A percentile compares a stretch with the other conserved stretches of the same genome.
phyloP scores from a whole-genome alignment of 257 asterid genomes.

The Capsicum pubescens region DNA sequence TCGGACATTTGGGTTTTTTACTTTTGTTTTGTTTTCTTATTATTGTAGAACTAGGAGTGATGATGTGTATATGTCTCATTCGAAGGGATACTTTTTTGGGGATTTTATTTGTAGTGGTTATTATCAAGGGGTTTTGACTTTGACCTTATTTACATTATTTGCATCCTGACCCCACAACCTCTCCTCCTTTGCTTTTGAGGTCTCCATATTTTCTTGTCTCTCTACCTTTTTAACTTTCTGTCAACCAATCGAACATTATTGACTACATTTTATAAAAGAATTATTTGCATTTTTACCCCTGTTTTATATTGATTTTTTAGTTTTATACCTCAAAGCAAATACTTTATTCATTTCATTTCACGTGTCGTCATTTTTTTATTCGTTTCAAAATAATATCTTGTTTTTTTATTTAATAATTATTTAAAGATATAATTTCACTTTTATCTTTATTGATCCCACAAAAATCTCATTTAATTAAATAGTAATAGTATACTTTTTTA shows the following conservation, averaged over 20 bases:
- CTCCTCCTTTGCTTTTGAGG: neutral
- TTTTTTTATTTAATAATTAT: too few relatives aligned
- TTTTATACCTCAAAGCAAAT: too few relatives aligned
- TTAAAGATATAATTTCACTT: too few relatives aligned
- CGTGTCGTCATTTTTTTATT: too few relatives aligned
- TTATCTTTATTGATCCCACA: too few relatives aligned
- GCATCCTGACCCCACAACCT: neutral
- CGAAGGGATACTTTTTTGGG: neutral
- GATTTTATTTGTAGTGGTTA: neutral
- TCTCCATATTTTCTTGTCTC: neutral
- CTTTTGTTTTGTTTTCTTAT: neutral
- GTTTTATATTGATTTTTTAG: too few relatives aligned
- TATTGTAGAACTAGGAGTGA: neutral
- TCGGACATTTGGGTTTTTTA: slow-evolving; percentile 23
- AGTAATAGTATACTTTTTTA: too few relatives aligned
- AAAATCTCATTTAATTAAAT: too few relatives aligned
- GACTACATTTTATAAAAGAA: too few relatives aligned
- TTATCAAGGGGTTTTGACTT: slow-evolving; percentile 10
- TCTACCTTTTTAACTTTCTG: neutral
- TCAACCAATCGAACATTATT: neutral
- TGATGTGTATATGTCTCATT: neutral
- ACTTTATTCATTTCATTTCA: too few relatives aligned
- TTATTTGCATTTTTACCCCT: too few relatives aligned
- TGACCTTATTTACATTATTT: neutral
- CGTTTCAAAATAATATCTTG: too few relatives aligned